Conservation (phyloP, 2,329 filamentous ascomycete species). For the Colletotrichum spinosum region DNA sequence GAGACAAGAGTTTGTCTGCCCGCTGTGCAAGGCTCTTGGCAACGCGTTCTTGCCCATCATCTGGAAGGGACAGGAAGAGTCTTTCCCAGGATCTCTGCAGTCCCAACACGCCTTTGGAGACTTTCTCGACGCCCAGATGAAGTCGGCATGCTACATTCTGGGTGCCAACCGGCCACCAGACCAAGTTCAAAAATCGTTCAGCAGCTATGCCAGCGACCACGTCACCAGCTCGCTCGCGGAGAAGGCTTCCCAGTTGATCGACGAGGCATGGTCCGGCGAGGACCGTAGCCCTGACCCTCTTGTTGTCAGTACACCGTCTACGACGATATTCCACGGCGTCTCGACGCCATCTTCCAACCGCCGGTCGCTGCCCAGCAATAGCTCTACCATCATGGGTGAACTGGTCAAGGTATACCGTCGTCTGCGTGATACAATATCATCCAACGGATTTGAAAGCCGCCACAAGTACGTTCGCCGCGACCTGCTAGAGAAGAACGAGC, state of each 20-base stretch:
- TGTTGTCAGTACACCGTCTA: conserved; percentile 54
- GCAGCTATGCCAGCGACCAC: conserved; percentile 50
- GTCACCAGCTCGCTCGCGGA: conserved; percentile 55
- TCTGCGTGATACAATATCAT: conserved; percentile 67
- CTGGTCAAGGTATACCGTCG: conserved; percentile 71
- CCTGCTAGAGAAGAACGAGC: conserved; percentile 52
- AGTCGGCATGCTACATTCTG: conserved; percentile 54
- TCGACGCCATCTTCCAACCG: conserved; percentile 50
- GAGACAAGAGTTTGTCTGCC: conserved; percentile 92
- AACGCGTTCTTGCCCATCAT: conserved; percentile 95
- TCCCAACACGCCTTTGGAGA: conserved; percentile 71
- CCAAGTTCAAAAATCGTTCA: conserved; percentile 49
- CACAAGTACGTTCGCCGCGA: conserved; percentile 47
- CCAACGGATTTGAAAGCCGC: conserved; percentile 62
- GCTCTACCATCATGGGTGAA: conserved; percentile 59
- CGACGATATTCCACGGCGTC: conserved; percentile 55
- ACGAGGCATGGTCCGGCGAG: conserved; percentile 55
- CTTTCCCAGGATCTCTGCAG: conserved; percentile 79
- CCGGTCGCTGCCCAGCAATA: conserved; percentile 48
- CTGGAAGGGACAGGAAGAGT: conserved; percentile 92
- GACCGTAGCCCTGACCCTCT: conserved; percentile 49
- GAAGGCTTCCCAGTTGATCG: conserved; percentile 48
- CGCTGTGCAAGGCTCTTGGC: conserved; percentile 94
- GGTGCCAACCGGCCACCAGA: conserved; percentile 48
- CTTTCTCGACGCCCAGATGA: conserved; percentile 74